Evolutionary conservation across 2,329 filamentous ascomycete species (phyloP).

Genomic region (Grosmannia huntii): DNA sequence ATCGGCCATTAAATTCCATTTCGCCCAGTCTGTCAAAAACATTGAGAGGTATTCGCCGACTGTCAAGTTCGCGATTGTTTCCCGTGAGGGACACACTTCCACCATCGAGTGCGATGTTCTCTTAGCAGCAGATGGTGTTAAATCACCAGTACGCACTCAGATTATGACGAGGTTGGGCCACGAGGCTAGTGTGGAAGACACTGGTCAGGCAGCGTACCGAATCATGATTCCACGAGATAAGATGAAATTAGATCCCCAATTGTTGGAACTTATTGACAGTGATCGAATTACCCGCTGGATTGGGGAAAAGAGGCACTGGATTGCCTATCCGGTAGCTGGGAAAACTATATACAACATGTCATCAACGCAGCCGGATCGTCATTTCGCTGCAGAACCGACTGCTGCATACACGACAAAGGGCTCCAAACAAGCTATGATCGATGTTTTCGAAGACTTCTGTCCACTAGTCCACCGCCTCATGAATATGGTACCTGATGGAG

Average conservation of each 20-base stretch:
- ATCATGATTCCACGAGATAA: conserved; percentile 60
- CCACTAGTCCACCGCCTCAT: conserved; percentile 45
- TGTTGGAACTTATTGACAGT: conserved; percentile 51
- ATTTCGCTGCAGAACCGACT: conserved; percentile 43
- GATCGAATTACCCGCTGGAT: conserved; percentile 65
- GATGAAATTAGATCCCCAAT: conserved; percentile 53
- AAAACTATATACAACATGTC: conserved; percentile 55
- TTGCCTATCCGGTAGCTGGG: conserved; percentile 60
- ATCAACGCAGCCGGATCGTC: conserved; percentile 46
- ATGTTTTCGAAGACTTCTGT: conserved; percentile 48
- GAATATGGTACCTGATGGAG: conserved; percentile 44
- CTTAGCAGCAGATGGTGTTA: conserved; percentile 43
- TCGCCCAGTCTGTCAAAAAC: conserved; percentile 41
- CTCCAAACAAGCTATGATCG: conserved; percentile 45
- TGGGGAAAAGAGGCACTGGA: conserved; percentile 61
- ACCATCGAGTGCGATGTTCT: conserved; percentile 38
- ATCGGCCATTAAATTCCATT: conserved; percentile 53
- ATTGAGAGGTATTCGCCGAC: conserved; percentile 44
- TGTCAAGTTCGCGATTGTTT: not conserved
- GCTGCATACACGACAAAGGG: conserved; percentile 51
- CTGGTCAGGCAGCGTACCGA: conserved; percentile 65
- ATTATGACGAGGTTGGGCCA: conserved; percentile 41
- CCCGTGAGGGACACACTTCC: not conserved
- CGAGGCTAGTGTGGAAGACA: conserved; percentile 47
- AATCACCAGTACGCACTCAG: conserved; percentile 33